phyloP scores from a whole-genome alignment of 768 basidiomycete species.

The Obba rivulosa region DNA sequence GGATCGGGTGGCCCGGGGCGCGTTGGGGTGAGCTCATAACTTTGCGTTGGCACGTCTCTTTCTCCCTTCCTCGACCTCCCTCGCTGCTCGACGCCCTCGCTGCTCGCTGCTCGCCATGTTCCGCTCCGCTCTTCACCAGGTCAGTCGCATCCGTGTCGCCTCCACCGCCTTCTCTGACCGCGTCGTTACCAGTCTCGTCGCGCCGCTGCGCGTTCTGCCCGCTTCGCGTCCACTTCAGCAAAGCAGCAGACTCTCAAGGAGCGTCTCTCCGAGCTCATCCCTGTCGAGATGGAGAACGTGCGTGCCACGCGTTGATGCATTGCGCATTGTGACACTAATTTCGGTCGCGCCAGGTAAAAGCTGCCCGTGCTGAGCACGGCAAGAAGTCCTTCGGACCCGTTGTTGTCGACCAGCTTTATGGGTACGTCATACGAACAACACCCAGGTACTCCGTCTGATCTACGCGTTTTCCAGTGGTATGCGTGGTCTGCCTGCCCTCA shows the following conservation, averaged over 20 bases:
- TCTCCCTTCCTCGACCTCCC: conserved; percentile 6
- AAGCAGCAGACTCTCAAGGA: conserved; percentile 84
- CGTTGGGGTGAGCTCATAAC: conserved; percentile 15
- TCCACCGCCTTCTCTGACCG: conserved; percentile 4
- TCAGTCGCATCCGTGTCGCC: conserved; percentile 28
- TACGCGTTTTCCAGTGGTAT: conserved; percentile 52
- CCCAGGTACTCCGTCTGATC: background rate
- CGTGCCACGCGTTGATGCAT: conserved; percentile 11
- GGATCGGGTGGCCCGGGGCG: conserved; percentile 13
- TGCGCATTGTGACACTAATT: conserved; percentile 10
- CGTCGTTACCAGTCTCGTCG: conserved; percentile 40
- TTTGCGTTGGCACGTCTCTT: conserved; percentile 7
- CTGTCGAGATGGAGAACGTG: conserved; percentile 74
- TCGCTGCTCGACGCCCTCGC: background rate
- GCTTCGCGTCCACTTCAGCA: conserved; percentile 59
- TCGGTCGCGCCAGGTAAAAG: conserved; percentile 56
- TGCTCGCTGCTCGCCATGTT: conserved; percentile 20
- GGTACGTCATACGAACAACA: conserved; percentile 37
- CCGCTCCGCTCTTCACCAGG: conserved; percentile 31
- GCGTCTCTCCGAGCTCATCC: conserved; percentile 89
- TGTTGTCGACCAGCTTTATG: conserved; percentile 85
- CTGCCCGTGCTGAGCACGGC: conserved; percentile 80
- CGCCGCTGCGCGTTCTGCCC: conserved; percentile 44
- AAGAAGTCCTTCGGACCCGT: conserved; percentile 93
- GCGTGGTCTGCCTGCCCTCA: conserved; percentile 86